These are phyloP conservation scores for Lentinula detonsa DNA, from an alignment of 768 basidiomycete genomes.

Conservation along the genomic window DNA sequence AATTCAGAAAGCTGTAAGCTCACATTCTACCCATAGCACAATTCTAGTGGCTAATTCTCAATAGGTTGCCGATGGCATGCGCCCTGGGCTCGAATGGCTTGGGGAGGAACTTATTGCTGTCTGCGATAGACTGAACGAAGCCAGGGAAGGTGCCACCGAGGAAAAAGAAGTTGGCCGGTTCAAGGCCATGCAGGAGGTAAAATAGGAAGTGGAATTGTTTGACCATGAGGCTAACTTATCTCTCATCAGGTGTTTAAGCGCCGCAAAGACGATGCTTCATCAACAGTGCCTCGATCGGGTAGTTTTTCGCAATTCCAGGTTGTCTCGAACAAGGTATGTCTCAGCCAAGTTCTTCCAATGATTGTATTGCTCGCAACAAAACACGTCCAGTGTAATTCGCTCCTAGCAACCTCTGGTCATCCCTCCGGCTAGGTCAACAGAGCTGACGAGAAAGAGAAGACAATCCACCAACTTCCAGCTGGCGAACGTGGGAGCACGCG, in stretches of 20 bases:
- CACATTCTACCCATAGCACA: too few relatives aligned
- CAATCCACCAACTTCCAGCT: slow-evolving; percentile 12
- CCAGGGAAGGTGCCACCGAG: slow-evolving; percentile 24
- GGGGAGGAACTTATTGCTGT: slow-evolving; percentile 90
- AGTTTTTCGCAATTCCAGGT: slow-evolving; percentile 69
- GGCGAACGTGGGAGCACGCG: not conserved
- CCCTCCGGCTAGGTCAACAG: slow-evolving; percentile 72
- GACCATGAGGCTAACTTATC: not conserved
- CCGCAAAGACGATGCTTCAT: slow-evolving; percentile 19
- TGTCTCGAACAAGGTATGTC: slow-evolving; percentile 46
- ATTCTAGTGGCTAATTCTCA: not conserved
- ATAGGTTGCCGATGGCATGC: slow-evolving; percentile 62
- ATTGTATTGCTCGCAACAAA: too few relatives aligned
- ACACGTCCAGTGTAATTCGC: slow-evolving; percentile 39
- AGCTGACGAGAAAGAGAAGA: slow-evolving; percentile 32
- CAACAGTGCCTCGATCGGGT: slow-evolving; percentile 27
- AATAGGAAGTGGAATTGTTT: not conserved
- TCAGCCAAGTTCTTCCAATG: too few relatives aligned
- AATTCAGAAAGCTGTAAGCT: slow-evolving; percentile 40
- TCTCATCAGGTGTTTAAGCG: slow-evolving; percentile 47
- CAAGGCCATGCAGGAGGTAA: slow-evolving; percentile 56
- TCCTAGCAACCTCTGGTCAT: slow-evolving; percentile 59
- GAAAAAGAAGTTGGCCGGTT: slow-evolving; percentile 20
- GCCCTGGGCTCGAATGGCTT: slow-evolving; percentile 78
- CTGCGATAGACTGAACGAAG: slow-evolving; percentile 70